Evolutionary conservation across 2,329 filamentous ascomycete genomes (phyloP), one percentile per base, ranked within the genome.

Genomic region (Arthrobotrys megalospora): DNA sequence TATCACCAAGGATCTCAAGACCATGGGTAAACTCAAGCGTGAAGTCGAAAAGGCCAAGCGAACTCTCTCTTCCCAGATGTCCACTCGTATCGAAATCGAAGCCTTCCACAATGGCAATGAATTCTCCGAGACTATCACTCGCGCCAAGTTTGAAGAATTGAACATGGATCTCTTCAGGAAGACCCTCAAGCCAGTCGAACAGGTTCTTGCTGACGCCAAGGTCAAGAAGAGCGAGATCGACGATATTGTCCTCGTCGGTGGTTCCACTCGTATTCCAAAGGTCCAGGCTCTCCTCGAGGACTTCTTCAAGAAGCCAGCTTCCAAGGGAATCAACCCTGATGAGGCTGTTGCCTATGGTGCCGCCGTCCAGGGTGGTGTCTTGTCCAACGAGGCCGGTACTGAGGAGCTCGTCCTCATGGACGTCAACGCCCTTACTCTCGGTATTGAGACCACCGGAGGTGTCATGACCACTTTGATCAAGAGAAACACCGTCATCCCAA

Each of bases 21-120:
- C 95, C 82, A 98, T 98, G 94, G 93, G 94, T 88, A 99, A 98
- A 89, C 90, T 99, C 83, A 98, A 98, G 93, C 94, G 96, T 83
- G 96, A 98, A 87, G 95, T 96, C 82, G 96, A 99, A 87, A 97
- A 97, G 91, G 96, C 96, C 87, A 99, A 99, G 92, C 93, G 96
- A 84, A 96, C 94, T 82, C 91, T 99, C 72, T 97, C 93, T 84
- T 96, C 93, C 81, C 93, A 96, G 88, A 94, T 93, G 91, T 94
- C 92, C 81, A 93, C 93, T 82, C 92, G 93, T 82, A 94, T 97
- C 82, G 96, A 98, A 88, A 97, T 99, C 81, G 96, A 99, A 86
- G 91, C 93, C 82, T 97, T 99, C 92, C 92, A 93, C 87, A 91
- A 97, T 83, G 96, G 96, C 88, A 91, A 97, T 82, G 96, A 98